Conservation (phyloP, 192 early-diverging fungal genomes). For the Chytriomyces confervae region DNA sequence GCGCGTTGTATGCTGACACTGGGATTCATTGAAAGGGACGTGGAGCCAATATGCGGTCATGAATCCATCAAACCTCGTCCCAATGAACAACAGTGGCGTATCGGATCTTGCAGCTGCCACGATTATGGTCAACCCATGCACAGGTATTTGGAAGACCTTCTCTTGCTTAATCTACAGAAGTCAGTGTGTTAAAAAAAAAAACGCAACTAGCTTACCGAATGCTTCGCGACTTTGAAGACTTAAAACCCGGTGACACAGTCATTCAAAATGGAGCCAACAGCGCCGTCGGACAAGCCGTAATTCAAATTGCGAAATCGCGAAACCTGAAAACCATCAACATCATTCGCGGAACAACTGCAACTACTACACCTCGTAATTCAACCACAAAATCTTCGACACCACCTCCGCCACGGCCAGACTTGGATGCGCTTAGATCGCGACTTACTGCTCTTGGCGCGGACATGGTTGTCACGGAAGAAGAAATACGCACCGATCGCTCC, state of each 20-base stretch:
- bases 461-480: constrained; percentile 76
- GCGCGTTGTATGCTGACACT: constrained; percentile 10
- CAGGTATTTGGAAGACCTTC: constrained; percentile 27
- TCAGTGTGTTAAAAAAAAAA: not conserved
- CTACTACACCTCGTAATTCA: constrained; percentile 34
- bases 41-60: constrained; percentile 80
- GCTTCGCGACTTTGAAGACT: constrained; percentile 78
- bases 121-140: constrained; percentile 77
- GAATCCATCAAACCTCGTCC: constrained; percentile 50
- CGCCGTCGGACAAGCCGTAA: constrained; percentile 90
- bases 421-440: constrained; percentile 58
- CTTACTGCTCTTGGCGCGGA: constrained; percentile 69
- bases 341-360: constrained; percentile 60
- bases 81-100: constrained; percentile 48
- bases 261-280: constrained; percentile 96
- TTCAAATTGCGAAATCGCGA: constrained; percentile 81
- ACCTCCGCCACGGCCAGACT: constrained; percentile 40
- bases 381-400: too few relatives aligned
- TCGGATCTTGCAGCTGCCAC: constrained; percentile 70
- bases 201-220: constrained; percentile 77
- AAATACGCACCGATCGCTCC: constrained; percentile 59
- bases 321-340: constrained; percentile 87
- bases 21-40: constrained; percentile 63
- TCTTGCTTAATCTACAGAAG: not conserved
- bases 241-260: constrained; percentile 77